A percentile compares a stretch with the other conserved stretches of the same genome.
Evolutionary conservation across 352 stramenopile species (phyloP).

Genomic region (Globisporangium spinosum): DNA sequence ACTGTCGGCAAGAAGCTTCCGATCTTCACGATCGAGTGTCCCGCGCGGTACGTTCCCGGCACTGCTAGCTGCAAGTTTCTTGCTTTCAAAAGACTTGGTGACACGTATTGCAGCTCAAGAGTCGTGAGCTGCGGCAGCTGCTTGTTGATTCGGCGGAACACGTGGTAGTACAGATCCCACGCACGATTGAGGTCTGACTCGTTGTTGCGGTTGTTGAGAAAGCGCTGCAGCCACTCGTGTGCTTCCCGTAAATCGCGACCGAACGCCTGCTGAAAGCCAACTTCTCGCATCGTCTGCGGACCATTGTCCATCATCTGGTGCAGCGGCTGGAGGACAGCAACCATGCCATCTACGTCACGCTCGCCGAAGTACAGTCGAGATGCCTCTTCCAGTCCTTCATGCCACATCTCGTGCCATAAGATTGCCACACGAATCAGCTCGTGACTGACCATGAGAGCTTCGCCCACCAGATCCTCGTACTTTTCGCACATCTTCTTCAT

Average conservation of each 20-base stretch:
- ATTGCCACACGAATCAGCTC: slow-evolving; percentile 99
- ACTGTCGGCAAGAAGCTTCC: slow-evolving; percentile 91
- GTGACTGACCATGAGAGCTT: slow-evolving; percentile 91
- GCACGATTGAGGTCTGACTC: slow-evolving; percentile 91
- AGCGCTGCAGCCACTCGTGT: slow-evolving; percentile 69
- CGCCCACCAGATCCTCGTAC: slow-evolving; percentile 93
- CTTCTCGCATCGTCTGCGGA: slow-evolving; percentile 71
- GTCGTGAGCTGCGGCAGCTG: slow-evolving; percentile 92
- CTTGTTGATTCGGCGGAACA: slow-evolving; percentile 92
- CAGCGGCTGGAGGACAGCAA: slow-evolving; percentile 91
- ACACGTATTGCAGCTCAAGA: slow-evolving; percentile 96
- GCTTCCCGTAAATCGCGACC: slow-evolving; percentile 89
- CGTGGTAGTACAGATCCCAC: slow-evolving; percentile 98
- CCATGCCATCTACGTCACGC: slow-evolving; percentile 95
- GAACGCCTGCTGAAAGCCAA: slow-evolving; percentile 88
- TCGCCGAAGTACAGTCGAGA: slow-evolving; percentile 96
- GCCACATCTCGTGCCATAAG: slow-evolving; percentile 98
- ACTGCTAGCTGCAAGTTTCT: slow-evolving; percentile 94
- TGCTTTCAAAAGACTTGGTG: slow-evolving; percentile 90
- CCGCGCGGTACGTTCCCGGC: slow-evolving; percentile 87
- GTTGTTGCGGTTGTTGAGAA: slow-evolving; percentile 51
- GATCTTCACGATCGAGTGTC: slow-evolving; percentile 69
- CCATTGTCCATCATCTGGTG: slow-evolving; percentile 92
- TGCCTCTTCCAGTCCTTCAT: slow-evolving; percentile 97
- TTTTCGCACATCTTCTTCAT: slow-evolving; percentile 93